Conservation (phyloP, 2,329 filamentous ascomycete species). For the Fusarium tanahbumbuense region DNA sequence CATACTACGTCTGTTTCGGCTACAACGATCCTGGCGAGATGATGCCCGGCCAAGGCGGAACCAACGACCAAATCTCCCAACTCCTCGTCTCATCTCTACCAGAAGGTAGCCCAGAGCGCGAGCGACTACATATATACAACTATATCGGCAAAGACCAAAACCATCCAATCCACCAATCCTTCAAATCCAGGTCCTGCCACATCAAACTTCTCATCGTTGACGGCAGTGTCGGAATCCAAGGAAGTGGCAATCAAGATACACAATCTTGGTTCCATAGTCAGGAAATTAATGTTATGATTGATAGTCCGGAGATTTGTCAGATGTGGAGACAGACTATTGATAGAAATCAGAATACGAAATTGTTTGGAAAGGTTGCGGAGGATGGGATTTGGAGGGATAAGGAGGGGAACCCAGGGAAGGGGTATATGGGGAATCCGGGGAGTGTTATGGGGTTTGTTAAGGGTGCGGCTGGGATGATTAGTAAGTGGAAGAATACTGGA, state of each 20-base stretch:
- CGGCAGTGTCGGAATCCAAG: conserved; percentile 74
- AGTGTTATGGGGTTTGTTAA: conserved; percentile 21
- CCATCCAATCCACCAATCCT: conserved; percentile 72
- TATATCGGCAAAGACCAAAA: conserved; percentile 82
- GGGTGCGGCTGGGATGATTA: conserved; percentile 25
- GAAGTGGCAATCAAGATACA: conserved; percentile 83
- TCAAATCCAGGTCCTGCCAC: conserved; percentile 76
- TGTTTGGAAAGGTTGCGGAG: conserved; percentile 60
- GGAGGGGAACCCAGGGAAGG: conserved; percentile 20
- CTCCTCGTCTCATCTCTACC: conserved; percentile 68
- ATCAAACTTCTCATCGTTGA: conserved; percentile 83
- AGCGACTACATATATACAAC: conserved; percentile 69
- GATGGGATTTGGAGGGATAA: conserved; percentile 39
- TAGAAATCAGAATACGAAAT: conserved; percentile 74
- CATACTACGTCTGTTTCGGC: conserved; percentile 78
- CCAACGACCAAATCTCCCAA: conserved; percentile 77
- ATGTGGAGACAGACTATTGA: conserved; percentile 71
- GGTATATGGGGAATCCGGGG: conserved; percentile 38
- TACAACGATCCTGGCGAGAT: conserved; percentile 85
- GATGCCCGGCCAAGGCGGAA: conserved; percentile 79
- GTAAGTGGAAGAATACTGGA: conserved; percentile 30
- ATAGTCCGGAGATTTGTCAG: conserved; percentile 69
- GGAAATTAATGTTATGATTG: conserved; percentile 81
- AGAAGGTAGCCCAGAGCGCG: conserved; percentile 50
- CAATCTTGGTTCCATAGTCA: conserved; percentile 84